Conservation (phyloP, 108 stramenopile species). For the Thalassiosira profunda region DNA sequence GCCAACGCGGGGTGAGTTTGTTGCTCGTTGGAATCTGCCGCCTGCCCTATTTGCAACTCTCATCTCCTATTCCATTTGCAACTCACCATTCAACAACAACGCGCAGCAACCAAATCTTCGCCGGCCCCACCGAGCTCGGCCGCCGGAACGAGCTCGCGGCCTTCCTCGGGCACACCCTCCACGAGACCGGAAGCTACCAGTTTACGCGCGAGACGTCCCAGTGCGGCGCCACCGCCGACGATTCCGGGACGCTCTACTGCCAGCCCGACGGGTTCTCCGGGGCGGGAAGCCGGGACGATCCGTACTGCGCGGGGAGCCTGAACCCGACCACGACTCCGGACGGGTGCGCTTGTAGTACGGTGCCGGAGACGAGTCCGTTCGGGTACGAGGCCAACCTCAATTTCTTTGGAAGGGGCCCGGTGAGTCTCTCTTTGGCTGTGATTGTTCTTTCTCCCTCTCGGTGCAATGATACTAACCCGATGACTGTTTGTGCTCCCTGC, state of each 20-base stretch:
- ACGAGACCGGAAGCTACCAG: background rate
- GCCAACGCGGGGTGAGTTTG: background rate
- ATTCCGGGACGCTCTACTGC: background rate
- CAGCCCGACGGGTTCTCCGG: background rate
- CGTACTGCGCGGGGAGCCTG: background rate
- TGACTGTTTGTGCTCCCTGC: no score
- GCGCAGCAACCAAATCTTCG: conserved; percentile 5
- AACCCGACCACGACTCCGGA: background rate
- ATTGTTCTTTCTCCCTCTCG: no score
- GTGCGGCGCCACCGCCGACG: background rate
- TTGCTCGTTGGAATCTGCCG: no score
- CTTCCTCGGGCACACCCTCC: background rate
- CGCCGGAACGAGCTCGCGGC: background rate
- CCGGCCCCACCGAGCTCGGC: background rate
- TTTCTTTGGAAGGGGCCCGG: background rate
- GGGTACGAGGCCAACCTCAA: background rate
- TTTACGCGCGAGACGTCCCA: background rate
- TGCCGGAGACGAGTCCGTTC: background rate
- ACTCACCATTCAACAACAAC: no score
- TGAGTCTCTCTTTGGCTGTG: no score
- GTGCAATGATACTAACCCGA: no score
- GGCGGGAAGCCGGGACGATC: background rate
- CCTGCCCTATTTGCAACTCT: no score
- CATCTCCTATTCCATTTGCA: no score
- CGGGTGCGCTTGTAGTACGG: background rate